phyloP scores from a whole-genome alignment of 768 basidiomycete genomes.

The Calvatia gigantea region DNA sequence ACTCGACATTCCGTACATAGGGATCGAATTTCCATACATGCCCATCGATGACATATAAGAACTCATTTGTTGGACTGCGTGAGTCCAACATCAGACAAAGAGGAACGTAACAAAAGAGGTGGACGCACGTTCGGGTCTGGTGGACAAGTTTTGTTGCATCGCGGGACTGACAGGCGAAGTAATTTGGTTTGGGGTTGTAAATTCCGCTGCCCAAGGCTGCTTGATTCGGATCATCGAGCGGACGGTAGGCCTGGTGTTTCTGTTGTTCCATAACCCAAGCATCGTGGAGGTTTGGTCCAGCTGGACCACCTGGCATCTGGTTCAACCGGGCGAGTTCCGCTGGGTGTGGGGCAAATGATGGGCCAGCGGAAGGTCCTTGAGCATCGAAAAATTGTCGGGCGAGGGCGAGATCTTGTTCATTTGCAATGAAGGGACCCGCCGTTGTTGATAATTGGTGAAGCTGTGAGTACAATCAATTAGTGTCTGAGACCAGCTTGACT shows the following conservation, averaged over 20 bases:
- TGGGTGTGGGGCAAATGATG: conserved; percentile 31
- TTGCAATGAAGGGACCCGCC: conserved; percentile 39
- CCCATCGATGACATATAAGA: conserved; percentile 32
- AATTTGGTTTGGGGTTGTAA: conserved; percentile 30
- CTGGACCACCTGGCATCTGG: conserved; percentile 25
- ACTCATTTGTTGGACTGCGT: conserved; percentile 38
- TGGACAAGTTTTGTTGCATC: conserved; percentile 30
- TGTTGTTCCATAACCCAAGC: conserved; percentile 54
- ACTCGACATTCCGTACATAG: conserved; percentile 31
- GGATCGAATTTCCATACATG: conserved; percentile 36
- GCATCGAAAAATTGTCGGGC: conserved; percentile 79
- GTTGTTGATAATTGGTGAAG: conserved; percentile 73
- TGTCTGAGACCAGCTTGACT: neutral
- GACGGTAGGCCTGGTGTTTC: conserved; percentile 28
- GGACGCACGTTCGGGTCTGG: conserved; percentile 36
- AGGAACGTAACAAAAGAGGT: neutral
- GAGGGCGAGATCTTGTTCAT: conserved; percentile 66
- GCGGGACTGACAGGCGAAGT: conserved; percentile 20
- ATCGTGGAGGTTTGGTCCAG: conserved; percentile 38
- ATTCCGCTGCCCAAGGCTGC: conserved; percentile 60
- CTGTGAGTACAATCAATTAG: conserved; percentile 31
- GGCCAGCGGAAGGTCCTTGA: conserved; percentile 27
- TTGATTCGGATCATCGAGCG: conserved; percentile 30
- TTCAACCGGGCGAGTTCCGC: conserved; percentile 27
- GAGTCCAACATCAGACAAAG: neutral